Percentiles rank a stretch among this genome's conserved stretches.
Evolutionary conservation across 768 basidiomycete species (phyloP).

Genomic region (Favolaschia claudopus): DNA sequence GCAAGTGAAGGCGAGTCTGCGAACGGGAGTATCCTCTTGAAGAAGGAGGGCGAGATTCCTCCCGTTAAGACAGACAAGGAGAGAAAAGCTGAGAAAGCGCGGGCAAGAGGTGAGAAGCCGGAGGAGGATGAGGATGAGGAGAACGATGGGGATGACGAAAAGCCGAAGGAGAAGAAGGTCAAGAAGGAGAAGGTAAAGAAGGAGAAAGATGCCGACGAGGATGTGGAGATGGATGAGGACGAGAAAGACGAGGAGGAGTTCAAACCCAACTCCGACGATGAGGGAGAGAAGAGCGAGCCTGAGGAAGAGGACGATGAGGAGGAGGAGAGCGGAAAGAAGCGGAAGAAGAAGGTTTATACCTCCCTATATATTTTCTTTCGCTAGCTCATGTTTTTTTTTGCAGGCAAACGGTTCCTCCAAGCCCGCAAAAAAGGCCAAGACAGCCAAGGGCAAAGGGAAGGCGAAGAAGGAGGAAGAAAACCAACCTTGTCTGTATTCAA

Average conservation of each 20-base stretch:
- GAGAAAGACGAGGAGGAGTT: slow-evolving; percentile 58
- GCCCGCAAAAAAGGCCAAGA: slow-evolving; percentile 53
- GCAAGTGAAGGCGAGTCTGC: slow-evolving; percentile 94
- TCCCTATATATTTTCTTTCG: background rate
- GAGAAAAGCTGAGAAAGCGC: slow-evolving; percentile 37
- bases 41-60: slow-evolving; percentile 68
- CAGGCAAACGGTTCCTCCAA: slow-evolving; percentile 49
- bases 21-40: slow-evolving; percentile 85
- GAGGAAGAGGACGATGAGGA: slow-evolving; percentile 60
- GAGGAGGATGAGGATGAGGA: slow-evolving; percentile 51
- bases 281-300: slow-evolving; percentile 52
- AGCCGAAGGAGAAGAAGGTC: slow-evolving; percentile 47
- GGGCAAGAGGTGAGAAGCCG: slow-evolving; percentile 32
- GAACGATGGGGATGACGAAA: slow-evolving; percentile 41
- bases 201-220: slow-evolving; percentile 51
- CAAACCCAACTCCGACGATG: slow-evolving; percentile 52
- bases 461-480: slow-evolving; percentile 62
- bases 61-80: slow-evolving; percentile 53
- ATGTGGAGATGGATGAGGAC: slow-evolving; percentile 61
- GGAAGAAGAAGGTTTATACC: slow-evolving; percentile 68
- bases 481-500: slow-evolving; percentile 43
- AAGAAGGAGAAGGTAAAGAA: slow-evolving; percentile 56
- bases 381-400: background rate
- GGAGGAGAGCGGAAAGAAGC: slow-evolving; percentile 66
- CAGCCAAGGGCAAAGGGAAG: slow-evolving; percentile 65